Evolutionary conservation across 2,329 filamentous ascomycete species (phyloP), one percentile per base, ranked within the genome.

Genomic region (Diaporthe helianthi): DNA sequence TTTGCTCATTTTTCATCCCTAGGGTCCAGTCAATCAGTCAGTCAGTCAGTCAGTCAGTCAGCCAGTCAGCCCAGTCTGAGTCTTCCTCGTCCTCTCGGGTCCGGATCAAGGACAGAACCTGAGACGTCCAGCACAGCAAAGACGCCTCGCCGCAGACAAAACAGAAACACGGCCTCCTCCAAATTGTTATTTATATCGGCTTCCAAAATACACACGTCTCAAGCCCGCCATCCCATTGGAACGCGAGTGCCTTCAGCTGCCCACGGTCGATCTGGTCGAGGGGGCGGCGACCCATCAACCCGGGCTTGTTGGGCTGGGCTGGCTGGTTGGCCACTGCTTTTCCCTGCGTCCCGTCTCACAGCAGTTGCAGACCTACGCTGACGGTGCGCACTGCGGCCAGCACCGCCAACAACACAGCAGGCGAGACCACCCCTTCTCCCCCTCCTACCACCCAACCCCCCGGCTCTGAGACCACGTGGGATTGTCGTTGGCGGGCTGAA

Each of bases 141-240:
- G 58, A 44, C 58, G 41, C 58, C 58, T 61, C 26, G 58, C 58
- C 58, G 58, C 58, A 61, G 47, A 61, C 58, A 61, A 29, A 61
- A 61, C 58, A 47, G 58, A 61, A 61, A 61, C 58, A 61, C 41
- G 58, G 41, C 41, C 41, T 61, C 58, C 47, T 61, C 58, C 58
- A 61, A 61, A 61, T 61, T 26, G 41, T 47, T 61, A 61, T 61
- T 61, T 61, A 47, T 61, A 61, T 61, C 58, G 58, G 58, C 41
- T 4, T 61, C 58, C 58, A 47, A 61, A 47, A 61, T 47, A 33
- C 47, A 61, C 58, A 31, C 58, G 26, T 33, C 29, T 33, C 58
- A 61, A 33, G n/a, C 26, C 41, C 19, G 41, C 29, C 58, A 24
- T 26, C 33, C 58, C 58, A 61, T 61, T 61, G 58, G 58, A 33